A percentile compares a stretch with the other conserved stretches of the same genome.
These are phyloP conservation scores for Calonectria pauciramosa DNA, from an alignment of 2,329 filamentous ascomycete species.

Conservation along the genomic window DNA sequence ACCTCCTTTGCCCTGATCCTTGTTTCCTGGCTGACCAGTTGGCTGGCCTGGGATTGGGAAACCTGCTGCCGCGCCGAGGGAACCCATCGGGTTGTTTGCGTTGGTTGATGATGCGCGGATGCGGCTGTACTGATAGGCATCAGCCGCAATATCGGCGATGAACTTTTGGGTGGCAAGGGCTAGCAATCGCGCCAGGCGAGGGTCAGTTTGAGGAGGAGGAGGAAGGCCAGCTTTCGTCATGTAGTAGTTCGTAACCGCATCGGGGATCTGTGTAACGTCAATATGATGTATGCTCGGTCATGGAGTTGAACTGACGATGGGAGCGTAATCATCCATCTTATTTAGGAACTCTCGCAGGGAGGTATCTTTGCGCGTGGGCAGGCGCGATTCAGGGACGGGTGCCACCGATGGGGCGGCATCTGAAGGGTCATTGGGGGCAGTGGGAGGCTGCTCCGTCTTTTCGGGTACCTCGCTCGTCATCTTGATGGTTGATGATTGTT, in stretches of 20 bases:
- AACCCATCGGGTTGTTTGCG: constrained; percentile 92
- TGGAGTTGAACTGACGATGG: constrained; percentile 77
- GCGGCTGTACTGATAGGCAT: constrained; percentile 97
- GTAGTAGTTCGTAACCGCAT: constrained; percentile 98
- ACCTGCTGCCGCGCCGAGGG: constrained; percentile 80
- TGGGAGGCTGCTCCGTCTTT: constrained; percentile 47
- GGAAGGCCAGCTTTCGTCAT: constrained; percentile 95
- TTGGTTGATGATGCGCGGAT: constrained; percentile 91
- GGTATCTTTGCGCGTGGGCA: constrained; percentile 89
- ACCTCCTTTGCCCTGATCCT: constrained; percentile 69
- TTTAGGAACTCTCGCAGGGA: constrained; percentile 91
- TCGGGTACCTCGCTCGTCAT: constrained; percentile 55
- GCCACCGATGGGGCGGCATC: constrained; percentile 59
- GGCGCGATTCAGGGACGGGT: constrained; percentile 69
- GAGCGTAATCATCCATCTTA: constrained; percentile 99
- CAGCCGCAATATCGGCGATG: constrained; percentile 95
- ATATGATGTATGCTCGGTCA: neutral
- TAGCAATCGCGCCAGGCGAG: constrained; percentile 90
- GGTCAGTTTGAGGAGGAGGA: constrained; percentile 90
- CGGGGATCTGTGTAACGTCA: constrained; percentile 80
- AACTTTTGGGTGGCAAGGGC: constrained; percentile 99
- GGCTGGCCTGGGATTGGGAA: constrained; percentile 76
- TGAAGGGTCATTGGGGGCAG: constrained; percentile 45
- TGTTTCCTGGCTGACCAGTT: constrained; percentile 67
- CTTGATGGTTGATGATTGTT: constrained; percentile 32